Percentiles rank a stretch among this genome's conserved stretches.
Conservation (phyloP, 768 basidiomycete genomes). For the Serendipita sp. region DNA sequence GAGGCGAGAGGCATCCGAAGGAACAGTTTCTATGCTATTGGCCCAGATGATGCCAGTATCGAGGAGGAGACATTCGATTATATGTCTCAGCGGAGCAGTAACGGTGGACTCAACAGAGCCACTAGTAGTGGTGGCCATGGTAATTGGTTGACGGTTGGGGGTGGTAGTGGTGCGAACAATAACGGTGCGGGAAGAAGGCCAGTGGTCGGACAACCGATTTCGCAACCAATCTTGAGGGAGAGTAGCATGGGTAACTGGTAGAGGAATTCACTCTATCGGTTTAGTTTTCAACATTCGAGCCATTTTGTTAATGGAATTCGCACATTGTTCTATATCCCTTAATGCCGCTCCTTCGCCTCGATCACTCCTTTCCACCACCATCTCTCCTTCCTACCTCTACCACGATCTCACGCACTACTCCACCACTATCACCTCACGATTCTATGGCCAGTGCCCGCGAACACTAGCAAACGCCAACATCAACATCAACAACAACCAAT, state of each 20-base stretch:
- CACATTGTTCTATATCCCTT: no score
- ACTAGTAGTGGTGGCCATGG: neutral
- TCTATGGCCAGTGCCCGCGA: no score
- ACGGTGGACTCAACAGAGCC: neutral
- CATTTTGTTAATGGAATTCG: no score
- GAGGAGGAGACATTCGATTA: slow-evolving; percentile 3
- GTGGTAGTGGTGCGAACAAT: neutral
- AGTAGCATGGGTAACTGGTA: slow-evolving; percentile 3
- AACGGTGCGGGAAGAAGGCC: neutral
- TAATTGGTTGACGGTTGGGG: neutral
- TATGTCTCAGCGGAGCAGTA: neutral
- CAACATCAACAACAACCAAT: no score
- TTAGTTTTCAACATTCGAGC: neutral
- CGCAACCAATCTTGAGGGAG: slow-evolving; percentile 3
- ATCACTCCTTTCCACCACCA: no score
- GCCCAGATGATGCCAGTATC: neutral
- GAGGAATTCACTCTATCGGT: neutral
- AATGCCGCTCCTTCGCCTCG: no score
- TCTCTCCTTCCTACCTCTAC: no score
- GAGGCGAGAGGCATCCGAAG: neutral
- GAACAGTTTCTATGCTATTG: slow-evolving; percentile 1
- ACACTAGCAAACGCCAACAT: no score
- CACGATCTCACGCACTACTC: no score
- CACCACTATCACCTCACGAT: no score
- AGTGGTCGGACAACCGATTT: neutral